phyloP scores from a whole-genome alignment of 176 grass and related monocot genomes.

The Rhynchospora breviuscula region DNA sequence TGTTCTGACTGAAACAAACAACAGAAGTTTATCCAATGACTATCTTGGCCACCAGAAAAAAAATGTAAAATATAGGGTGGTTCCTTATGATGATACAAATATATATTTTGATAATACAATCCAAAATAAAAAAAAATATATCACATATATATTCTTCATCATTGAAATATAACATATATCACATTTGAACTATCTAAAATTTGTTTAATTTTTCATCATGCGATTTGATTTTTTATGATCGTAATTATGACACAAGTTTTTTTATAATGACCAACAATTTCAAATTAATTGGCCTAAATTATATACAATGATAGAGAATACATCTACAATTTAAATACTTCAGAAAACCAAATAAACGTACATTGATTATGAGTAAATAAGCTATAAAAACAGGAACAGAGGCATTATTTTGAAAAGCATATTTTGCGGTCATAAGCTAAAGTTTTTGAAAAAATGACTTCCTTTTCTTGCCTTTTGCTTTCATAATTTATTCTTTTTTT shows the following conservation, averaged over 20 bases:
- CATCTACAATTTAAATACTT: not conserved
- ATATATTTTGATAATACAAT: not conserved
- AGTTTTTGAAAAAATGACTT: not conserved
- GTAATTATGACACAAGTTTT: too few species aligned
- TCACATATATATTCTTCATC: not conserved
- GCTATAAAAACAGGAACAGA: not conserved
- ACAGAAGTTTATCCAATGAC: not conserved
- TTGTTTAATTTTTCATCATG: not conserved
- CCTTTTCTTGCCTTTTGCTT: not conserved
- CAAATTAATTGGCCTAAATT: too few species aligned
- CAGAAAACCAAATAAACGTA: not conserved
- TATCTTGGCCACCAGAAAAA: too few species aligned
- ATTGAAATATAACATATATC: not conserved
- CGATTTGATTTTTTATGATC: not conserved
- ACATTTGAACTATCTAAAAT: not conserved
- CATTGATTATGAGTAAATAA: not conserved
- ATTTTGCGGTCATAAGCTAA: not conserved
- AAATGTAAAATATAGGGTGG: too few species aligned
- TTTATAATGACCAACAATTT: too few species aligned
- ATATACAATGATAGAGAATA: too few species aligned
- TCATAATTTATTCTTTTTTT: not conserved
- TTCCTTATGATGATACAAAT: too few species aligned
- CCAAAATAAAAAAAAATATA: not conserved
- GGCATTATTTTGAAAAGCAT: not conserved
- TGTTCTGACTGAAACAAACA: not conserved